Evolutionary conservation across 2,329 filamentous ascomycete species (phyloP).

Genomic region (Fusarium pseudoanthophilum): DNA sequence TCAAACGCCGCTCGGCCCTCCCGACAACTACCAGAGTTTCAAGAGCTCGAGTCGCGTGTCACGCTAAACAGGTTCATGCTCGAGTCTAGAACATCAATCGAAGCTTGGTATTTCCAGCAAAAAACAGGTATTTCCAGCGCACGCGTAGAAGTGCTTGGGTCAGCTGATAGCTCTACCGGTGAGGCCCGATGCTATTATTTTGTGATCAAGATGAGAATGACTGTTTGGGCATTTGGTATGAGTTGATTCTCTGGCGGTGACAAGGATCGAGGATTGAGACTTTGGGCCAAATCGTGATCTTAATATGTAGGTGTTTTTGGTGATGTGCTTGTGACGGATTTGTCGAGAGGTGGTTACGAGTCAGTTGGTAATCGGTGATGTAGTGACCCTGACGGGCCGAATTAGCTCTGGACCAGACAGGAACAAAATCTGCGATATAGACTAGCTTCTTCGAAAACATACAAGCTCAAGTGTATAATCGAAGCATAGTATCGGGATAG

Average conservation of each 20-base stretch:
- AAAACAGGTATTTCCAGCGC: conserved; percentile 18
- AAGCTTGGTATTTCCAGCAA: background rate
- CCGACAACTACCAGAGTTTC: conserved; percentile 20
- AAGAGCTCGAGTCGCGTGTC: conserved; percentile 17
- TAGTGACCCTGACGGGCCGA: background rate
- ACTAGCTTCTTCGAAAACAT: background rate
- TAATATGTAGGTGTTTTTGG: background rate
- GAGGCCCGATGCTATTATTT: conserved; percentile 1
- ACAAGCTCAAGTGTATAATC: background rate
- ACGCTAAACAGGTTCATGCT: conserved; percentile 23
- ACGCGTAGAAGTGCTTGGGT: conserved; percentile 1
- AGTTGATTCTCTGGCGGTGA: conserved; percentile 4
- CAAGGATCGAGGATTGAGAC: background rate
- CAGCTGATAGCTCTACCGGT: conserved; percentile 11
- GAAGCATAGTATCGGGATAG: background rate
- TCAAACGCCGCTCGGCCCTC: conserved; percentile 13
- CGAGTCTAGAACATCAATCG: background rate
- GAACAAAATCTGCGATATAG: background rate
- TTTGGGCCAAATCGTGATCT: background rate
- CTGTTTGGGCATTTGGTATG: background rate
- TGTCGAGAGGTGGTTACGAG: background rate
- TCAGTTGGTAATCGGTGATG: conserved; percentile 1
- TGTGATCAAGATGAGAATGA: background rate
- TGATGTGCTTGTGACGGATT: background rate
- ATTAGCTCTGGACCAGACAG: background rate